Conservation (phyloP, 352 stramenopile genomes). For the Phytopythium chamaehyphon region DNA sequence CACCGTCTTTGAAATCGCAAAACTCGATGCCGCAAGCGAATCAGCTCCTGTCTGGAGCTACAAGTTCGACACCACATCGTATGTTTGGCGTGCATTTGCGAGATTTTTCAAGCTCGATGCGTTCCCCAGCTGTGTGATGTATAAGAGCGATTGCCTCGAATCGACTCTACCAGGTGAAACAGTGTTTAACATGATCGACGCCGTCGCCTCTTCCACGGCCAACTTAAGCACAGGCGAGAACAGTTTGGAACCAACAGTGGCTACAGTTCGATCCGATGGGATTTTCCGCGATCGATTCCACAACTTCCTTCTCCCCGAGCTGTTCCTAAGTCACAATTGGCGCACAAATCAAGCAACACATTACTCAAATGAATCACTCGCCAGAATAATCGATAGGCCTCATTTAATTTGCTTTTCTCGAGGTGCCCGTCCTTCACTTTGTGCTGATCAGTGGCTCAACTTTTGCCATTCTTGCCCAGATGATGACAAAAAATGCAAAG, state of each 20-base stretch:
- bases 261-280: slow-evolving; percentile 15
- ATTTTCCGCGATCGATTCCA: slow-evolving; percentile 36
- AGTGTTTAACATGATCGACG: slow-evolving; percentile 35
- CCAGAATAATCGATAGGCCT: neutral
- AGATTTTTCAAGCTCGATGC: slow-evolving; percentile 9
- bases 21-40: slow-evolving; percentile 8
- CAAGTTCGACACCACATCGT: slow-evolving; percentile 36
- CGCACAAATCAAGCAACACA: slow-evolving; percentile 31
- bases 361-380: slow-evolving; percentile 1
- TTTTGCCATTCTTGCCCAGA: slow-evolving; percentile 12
- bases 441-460: slow-evolving; percentile 19
- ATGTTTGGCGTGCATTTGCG: slow-evolving; percentile 22
- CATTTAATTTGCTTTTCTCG: slow-evolving; percentile 3
- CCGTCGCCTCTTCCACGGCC: slow-evolving; percentile 15
- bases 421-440: slow-evolving; percentile 4
- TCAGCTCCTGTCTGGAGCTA: slow-evolving; percentile 25
- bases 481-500: slow-evolving; percentile 1
- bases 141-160: slow-evolving; percentile 9
- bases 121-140: slow-evolving; percentile 29
- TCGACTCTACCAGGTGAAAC: slow-evolving; percentile 8
- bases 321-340: slow-evolving; percentile 30
- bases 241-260: slow-evolving; percentile 2
- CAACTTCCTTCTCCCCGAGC: slow-evolving; percentile 27
- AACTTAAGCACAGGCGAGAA: neutral
- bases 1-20: slow-evolving; percentile 15